Evolutionary conservation across 768 basidiomycete species (phyloP), one percentile per base, ranked within the genome.

Genomic region (Leccinum imitatum): DNA sequence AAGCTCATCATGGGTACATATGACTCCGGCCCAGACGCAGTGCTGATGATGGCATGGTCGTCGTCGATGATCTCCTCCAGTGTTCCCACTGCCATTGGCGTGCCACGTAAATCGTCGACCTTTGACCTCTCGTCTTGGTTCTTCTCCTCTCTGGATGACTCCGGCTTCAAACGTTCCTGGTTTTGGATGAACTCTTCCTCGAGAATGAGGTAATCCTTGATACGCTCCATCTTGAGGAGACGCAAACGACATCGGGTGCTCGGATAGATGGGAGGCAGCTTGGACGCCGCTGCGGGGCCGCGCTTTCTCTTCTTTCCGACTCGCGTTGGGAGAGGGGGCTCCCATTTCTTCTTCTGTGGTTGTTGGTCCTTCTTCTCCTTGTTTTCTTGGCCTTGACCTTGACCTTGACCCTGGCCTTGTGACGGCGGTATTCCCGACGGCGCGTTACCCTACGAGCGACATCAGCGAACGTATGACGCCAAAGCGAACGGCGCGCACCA

Each of bases 21-120:
- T 73, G 88, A 94, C 72, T 98, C 97, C 25, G 96, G 95, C 2
- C 96, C 95, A 44, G 91, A 92, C 23, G 93, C 86, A 9, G 93
- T 92, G 73, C 91, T 93, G 71, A 99, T 89, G 74, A 99, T 98
- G n/a, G 97, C 97, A 76, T 99, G 93, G 83, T 95, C 93, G 76
- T 96, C 94, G 80, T 95, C 93, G 67, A 96, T 93, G 64, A 95
- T 93, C 77, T 99, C 97, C 77, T 98, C 97, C 75, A 99, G 82
- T 0, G 94, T 94, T 21, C 97, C 97, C 61, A 99, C 94, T n/a
- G 90, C 90, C 94, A 99, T 96, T 8, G 96, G 97, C 52, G 87
- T 90, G 7, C 97, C 97, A 35, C 96, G 87, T 35, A 99, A 74
- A 74, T 95, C 93, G 75, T 99, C 96, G 51, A 99, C 93, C 69